Percentiles rank a stretch among this genome's conserved stretches.
phyloP scores from a whole-genome alignment of 306 rosid species.

The Canavalia gladiata region DNA sequence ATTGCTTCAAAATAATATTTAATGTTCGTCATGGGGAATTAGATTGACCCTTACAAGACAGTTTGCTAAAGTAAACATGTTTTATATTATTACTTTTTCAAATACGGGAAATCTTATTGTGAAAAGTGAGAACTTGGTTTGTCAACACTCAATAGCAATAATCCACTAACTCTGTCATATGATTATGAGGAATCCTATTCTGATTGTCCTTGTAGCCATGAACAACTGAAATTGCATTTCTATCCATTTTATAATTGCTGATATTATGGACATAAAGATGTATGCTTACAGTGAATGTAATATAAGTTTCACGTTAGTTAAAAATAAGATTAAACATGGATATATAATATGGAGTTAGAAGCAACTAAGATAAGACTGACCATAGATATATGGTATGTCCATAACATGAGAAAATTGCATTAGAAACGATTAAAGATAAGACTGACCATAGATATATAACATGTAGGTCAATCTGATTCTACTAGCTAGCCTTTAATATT shows the following conservation, averaged over 20 bases:
- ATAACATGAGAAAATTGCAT: too few relatives aligned
- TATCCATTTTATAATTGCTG: background rate
- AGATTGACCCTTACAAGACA: constrained; percentile 27
- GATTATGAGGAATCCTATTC: background rate
- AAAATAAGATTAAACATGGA: too few relatives aligned
- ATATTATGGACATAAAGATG: background rate
- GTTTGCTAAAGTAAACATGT: background rate
- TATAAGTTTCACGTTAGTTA: too few relatives aligned
- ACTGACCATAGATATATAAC: too few relatives aligned
- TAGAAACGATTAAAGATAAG: too few relatives aligned
- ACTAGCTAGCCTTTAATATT: too few relatives aligned
- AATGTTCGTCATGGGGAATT: constrained; percentile 10
- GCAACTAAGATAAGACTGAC: too few relatives aligned
- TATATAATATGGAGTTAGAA: too few relatives aligned
- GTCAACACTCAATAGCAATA: background rate
- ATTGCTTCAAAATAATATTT: constrained; percentile 16
- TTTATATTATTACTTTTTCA: background rate
- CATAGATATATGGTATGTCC: too few relatives aligned
- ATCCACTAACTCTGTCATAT: background rate
- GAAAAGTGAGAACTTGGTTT: constrained; percentile 15
- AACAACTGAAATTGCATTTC: background rate
- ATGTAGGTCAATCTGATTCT: too few relatives aligned
- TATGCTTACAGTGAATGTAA: too few relatives aligned
- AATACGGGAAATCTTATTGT: constrained; percentile 15
- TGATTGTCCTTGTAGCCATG: background rate